Conservation (phyloP, 768 basidiomycete species). For the Calocera viscosa region DNA sequence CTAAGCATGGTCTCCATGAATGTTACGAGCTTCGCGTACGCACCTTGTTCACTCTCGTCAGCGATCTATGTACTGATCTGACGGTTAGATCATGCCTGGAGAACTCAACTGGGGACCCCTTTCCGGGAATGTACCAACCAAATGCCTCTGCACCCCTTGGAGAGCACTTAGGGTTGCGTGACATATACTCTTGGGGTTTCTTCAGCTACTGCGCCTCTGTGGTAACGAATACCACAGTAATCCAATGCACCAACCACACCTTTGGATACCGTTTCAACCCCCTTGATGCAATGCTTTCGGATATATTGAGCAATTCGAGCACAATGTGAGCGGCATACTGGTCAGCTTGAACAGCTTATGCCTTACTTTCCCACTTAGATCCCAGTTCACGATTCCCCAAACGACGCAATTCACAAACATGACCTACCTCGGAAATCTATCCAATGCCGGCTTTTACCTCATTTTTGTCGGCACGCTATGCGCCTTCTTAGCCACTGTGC, state of each 20-base stretch:
- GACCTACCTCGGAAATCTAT: conserved; percentile 45
- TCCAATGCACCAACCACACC: conserved; percentile 52
- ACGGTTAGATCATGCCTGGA: conserved; percentile 26
- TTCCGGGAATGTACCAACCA: conserved; percentile 50
- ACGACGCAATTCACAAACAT: background rate
- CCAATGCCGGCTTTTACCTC: conserved; percentile 63
- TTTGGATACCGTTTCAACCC: conserved; percentile 50
- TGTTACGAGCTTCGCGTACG: conserved; percentile 58
- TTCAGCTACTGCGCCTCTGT: conserved; percentile 65
- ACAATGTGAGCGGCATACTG: conserved; percentile 37
- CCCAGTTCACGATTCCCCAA: background rate
- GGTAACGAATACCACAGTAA: conserved; percentile 39
- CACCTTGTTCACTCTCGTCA: background rate
- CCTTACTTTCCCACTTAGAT: background rate
- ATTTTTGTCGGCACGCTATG: conserved; percentile 59
- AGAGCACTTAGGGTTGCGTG: conserved; percentile 46
- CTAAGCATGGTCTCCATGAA: conserved; percentile 65
- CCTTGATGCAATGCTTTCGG: conserved; percentile 48
- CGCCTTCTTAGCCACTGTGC: conserved; percentile 49
- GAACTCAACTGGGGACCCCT: conserved; percentile 42
- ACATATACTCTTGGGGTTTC: conserved; percentile 64
- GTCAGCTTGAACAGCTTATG: background rate
- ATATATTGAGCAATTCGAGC: conserved; percentile 49
- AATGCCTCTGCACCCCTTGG: conserved; percentile 53
- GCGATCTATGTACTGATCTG: conserved; percentile 33